Base-by-base conservation (phyloP, 1,284 basidiomycete genomes). In the Waitea zeae region DNA sequence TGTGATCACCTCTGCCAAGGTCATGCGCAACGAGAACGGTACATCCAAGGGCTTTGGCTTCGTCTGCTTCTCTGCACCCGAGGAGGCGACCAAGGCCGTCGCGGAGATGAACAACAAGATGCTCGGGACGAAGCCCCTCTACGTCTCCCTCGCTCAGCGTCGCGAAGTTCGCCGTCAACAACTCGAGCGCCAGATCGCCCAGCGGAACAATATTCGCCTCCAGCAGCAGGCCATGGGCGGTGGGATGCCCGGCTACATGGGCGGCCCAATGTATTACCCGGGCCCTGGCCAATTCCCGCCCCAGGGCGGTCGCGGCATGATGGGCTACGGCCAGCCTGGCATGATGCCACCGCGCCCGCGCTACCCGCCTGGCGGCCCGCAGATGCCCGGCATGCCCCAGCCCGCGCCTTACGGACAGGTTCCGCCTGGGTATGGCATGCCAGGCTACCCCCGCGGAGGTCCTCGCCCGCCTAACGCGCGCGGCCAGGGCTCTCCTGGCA, bases 81-180 rank as follows among this genome's bases (percentile, higher is more conserved):
- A 99, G 48, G 95, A 99, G 64, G 93, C 95, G 33, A 97, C 90
- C 55, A 98, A 97, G 67, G 95, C 95, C 41, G 92, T 98, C 44
- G 87, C 89, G 37, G 95, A 99, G 67, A 96, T 99, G 92, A 98
- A 98, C 73, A 96, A 96, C 72, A 97, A 97, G 70, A 98, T 98
- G 84, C 88, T 98, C 52, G 92, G 93, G 46, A 76, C 83, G 50
- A 98, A 98, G 63, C 95, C 95, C 36, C 77, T 99, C 49, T 99
- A 98, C 57, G 95, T 99, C 52, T 93, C 93, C 36, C 78, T 97
- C 41, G 95, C 95, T 46, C 95, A 99, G 60, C 89, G 93, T 49
- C 92, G 93, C 48, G 95, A 99, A 53, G 88, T 93, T 47, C 86
- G 95, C 53, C 78, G 93, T 51, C 95, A 98, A 61, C 93, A 98